Base-by-base conservation (phyloP, 495 filamentous ascomycete species). In the Penicillium pulvis region DNA sequence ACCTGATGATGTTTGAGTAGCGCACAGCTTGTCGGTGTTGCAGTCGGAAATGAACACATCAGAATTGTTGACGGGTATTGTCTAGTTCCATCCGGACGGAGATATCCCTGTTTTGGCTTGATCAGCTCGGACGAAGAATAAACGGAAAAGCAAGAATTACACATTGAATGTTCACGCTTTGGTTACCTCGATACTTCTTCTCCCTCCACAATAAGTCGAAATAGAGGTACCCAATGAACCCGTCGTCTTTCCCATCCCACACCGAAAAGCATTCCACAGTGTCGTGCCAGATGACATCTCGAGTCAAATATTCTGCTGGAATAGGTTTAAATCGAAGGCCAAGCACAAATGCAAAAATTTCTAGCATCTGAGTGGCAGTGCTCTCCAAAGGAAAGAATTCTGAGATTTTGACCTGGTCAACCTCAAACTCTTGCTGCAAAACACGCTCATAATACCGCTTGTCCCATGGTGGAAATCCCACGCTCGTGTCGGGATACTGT, bases 191-290 rank as follows among this genome's bases (percentile, higher is more conserved):
- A 47, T 47, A 47, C 12, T 47, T 47, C 16, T 47, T 47, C 23
- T 47, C 44, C 12, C 44, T 24, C 44, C 44, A 47, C n/a, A 47
- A 47, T 8, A 47, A 47, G 24, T 47, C 44, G 23, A 47, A 26
- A 9, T 47, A 47, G 19, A 47, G 44, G 9, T 47, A 47, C 2
- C 44, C 44, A 11, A 47, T 24, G 44, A 47, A 47, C n/a, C 12
- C 44, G 3, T 47, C 3, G 9, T 47, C 24, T 10, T 12, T 24
- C 20, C 9, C 23, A 12, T 47, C 44, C 44, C 44, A 47, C 5
- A 47, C 44, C 2, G 44, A 47, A 20, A 26, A 47, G 3, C 4
- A 6, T 4, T 26, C 19, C 20, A 47, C 44, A 12, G 44, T 26
- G 8, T 24, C 44, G 23, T 47, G 44, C 44, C 44, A 47, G 19